A percentile compares a stretch with the other conserved stretches of the same genome.
These are phyloP conservation scores for Monilinia fructigena DNA, from an alignment of 2,329 filamentous ascomycete species.

Conservation along the genomic window DNA sequence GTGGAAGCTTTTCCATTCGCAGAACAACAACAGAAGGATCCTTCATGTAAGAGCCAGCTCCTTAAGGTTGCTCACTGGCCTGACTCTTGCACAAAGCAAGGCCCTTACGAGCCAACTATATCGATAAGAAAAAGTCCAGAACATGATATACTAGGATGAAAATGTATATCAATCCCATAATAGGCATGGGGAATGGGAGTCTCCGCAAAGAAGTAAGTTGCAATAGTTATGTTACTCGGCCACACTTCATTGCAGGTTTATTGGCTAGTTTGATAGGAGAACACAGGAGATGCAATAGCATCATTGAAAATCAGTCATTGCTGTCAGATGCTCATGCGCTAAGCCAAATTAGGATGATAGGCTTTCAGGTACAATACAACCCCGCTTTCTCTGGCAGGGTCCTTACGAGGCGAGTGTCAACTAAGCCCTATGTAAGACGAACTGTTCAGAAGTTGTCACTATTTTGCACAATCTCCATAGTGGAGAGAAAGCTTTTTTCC, in stretches of 20 bases:
- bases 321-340: background rate
- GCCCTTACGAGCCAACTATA: background rate
- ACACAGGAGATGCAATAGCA: background rate
- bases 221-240: background rate
- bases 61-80: background rate
- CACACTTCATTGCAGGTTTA: background rate
- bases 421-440: background rate
- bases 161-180: background rate
- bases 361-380: background rate
- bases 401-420: background rate
- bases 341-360: background rate
- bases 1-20: background rate
- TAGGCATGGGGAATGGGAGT: background rate
- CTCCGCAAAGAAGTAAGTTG: background rate
- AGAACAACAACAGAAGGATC: background rate
- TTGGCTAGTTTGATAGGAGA: background rate
- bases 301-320: background rate
- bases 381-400: background rate
- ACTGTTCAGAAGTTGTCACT: background rate
- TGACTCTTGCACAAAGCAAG: background rate
- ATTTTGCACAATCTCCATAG: background rate
- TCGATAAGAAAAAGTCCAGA: background rate
- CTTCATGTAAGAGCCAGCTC: background rate
- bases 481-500: background rate
- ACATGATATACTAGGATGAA: background rate